Percentiles rank a stretch among this genome's conserved stretches.
These are phyloP conservation scores for Raphanus hybrid DNA, from an alignment of 441 rosid genomes.

Conservation along the genomic window DNA sequence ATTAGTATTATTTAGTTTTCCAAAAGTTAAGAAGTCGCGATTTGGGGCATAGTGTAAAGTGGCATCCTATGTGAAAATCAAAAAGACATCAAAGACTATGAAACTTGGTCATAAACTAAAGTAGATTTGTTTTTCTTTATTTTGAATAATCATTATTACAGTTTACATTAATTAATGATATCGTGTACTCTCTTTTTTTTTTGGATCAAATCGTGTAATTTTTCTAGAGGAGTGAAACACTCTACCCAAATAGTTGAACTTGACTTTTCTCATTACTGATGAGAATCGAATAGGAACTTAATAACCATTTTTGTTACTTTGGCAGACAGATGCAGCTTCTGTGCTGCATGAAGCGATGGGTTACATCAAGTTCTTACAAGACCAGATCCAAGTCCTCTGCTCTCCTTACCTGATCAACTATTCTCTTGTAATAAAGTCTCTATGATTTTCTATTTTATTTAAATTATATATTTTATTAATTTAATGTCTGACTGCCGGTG, in stretches of 20 bases:
- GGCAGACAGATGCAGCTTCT: slow-evolving; percentile 90
- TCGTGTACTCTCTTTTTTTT: slow-evolving; percentile 5
- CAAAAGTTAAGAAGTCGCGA: slow-evolving; percentile 47
- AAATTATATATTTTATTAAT: neutral
- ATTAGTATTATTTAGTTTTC: slow-evolving; percentile 31
- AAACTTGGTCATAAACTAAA: slow-evolving; percentile 28
- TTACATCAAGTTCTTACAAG: slow-evolving; percentile 88
- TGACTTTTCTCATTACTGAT: slow-evolving; percentile 28
- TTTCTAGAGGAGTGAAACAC: neutral
- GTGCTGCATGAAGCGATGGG: slow-evolving; percentile 97
- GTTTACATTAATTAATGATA: slow-evolving; percentile 23
- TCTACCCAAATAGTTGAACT: slow-evolving; percentile 19
- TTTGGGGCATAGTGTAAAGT: slow-evolving; percentile 32
- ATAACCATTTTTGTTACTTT: slow-evolving; percentile 13
- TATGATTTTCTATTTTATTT: neutral
- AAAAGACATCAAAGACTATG: slow-evolving; percentile 34
- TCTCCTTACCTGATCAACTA: slow-evolving; percentile 72
- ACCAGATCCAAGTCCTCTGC: slow-evolving; percentile 86
- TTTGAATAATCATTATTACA: slow-evolving; percentile 17
- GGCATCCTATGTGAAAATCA: slow-evolving; percentile 43
- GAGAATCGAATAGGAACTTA: neutral
- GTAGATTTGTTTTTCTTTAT: neutral
- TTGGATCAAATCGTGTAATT: no score
- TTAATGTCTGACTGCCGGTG: slow-evolving; percentile 9
- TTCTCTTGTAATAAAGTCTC: slow-evolving; percentile 55